These are phyloP conservation scores for Gymnopilus junonius DNA, from an alignment of 768 basidiomycete genomes.

Conservation along the genomic window DNA sequence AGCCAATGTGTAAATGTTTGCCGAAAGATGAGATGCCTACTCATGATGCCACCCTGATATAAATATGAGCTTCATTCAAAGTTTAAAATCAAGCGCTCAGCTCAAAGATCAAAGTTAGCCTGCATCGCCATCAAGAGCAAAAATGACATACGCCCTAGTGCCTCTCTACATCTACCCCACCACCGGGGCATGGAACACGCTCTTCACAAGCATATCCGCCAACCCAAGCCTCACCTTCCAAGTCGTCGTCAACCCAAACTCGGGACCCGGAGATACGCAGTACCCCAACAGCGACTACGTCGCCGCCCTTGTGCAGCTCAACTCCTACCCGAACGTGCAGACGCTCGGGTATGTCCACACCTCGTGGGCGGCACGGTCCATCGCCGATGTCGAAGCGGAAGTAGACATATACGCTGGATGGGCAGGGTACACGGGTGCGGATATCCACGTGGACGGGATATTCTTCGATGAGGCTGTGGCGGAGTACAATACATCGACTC, in stretches of 20 bases:
- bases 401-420: neutral
- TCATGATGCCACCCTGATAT: neutral
- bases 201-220: neutral
- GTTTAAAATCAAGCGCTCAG: neutral
- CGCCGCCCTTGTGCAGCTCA: neutral
- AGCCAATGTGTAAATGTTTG: neutral
- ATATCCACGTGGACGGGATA: neutral
- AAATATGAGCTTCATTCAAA: neutral
- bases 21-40: neutral
- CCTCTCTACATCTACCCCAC: conserved; percentile 1
- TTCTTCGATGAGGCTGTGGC: neutral
- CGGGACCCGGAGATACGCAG: neutral
- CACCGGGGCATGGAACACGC: neutral
- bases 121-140: neutral
- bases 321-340: neutral
- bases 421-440: neutral
- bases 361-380: neutral
- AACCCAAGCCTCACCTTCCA: neutral
- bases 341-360: neutral
- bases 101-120: neutral
- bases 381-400: neutral
- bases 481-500: neutral
- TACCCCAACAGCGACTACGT: neutral
- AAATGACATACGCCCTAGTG: neutral
- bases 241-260: neutral